Evolutionary conservation across 345 rosid genomes (phyloP), one percentile per base, ranked within the genome.

Genomic region (Citrus inodora): DNA sequence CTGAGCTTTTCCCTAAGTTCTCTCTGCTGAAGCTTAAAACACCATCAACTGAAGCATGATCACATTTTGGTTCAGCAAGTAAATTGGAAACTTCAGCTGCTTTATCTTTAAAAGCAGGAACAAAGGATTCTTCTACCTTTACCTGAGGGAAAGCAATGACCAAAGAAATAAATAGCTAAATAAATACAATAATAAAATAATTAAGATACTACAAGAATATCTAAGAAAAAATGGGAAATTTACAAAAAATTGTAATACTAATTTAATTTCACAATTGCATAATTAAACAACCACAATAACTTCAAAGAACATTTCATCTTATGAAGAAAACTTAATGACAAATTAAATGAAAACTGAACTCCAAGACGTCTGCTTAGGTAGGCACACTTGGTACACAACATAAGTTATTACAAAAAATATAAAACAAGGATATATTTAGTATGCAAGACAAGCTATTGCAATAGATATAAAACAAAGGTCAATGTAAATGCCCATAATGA

Each of bases 41-140:
- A 78, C 87, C 87, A 67, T 93, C 94, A 9, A 87, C 88, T 1
- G 85, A 81, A 74, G 78, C 76, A 81, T 84, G 78, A 42, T 89
- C 92, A 77, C 82, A 78, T 79, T 85, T 81, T 51, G 94, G 89
- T 67, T 91, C 96, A 69, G 79, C 84, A 33, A 84, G 70, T 62
- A 85, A 73, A 76, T 77, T 85, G 75, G 83, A 80, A 76, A 84
- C 87, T 78, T 82, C 89, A 80, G 76, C 63, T 64, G 85, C 62
- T 83, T 89, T 89, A 42, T 85, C 90, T 83, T 87, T 82, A 14
- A 67, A 62, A 5, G 82, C 78, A 74, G 88, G 89, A 71, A 67
- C 80, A 76, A 80, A 70, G 37, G 87, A 73, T 67, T 87, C 89
- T 62, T 88, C 91, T 42, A 78, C 87, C 86, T 91, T 87, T 60